Base-by-base conservation (phyloP, 805 yeast genomes). In the Kazachstania taianensis region DNA sequence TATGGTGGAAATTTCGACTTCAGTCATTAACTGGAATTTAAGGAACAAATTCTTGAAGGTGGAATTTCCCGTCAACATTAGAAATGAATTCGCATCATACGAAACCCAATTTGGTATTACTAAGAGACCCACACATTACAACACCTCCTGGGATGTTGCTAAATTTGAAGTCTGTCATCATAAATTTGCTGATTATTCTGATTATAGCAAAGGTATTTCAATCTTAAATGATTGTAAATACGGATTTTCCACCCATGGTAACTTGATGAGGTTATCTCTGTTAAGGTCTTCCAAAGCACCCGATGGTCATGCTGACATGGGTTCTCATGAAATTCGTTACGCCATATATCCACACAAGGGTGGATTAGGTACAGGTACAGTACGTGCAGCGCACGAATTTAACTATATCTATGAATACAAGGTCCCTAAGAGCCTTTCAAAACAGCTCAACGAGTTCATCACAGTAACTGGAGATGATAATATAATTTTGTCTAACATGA, bases 141-240 rank as follows among this genome's bases (percentile, higher is more conserved):
- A 89, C 56, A 89, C 98, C 1, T 66, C 84, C 1, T 89, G 97
- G 97, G 98, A 89, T 52, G 80, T 81, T 23, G 97, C 97, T 39
- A 87, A 86, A 57, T 89, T 89, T 58, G 98, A 89, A 61, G 95
- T 86, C 8, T 83, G 95, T 52, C 85, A 81, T 51, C 98, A 92
- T 59, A 83, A 83, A 53, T 89, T 84, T 62, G 89, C 94, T 48
- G 98, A 89, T 55, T 76, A 82, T 49, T 81, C 94, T 18, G 97
- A 85, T 51, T 73, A 66, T 57, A 73, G 72, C 42, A 87, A 84
- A 52, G 98, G 98, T 53, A 94, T 86, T 9, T 70, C 94, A 0
- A 62, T 89, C 13, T 55, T 89, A 50, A 89, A 87, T 56, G 78
- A 85, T 59, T 72, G 78, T 53, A 89, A 89, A 58, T 89, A 85